Percentiles rank a stretch among this genome's conserved stretches.
Evolutionary conservation across 1,284 basidiomycete genomes (phyloP).

Genomic region (Puccinia polysora): DNA sequence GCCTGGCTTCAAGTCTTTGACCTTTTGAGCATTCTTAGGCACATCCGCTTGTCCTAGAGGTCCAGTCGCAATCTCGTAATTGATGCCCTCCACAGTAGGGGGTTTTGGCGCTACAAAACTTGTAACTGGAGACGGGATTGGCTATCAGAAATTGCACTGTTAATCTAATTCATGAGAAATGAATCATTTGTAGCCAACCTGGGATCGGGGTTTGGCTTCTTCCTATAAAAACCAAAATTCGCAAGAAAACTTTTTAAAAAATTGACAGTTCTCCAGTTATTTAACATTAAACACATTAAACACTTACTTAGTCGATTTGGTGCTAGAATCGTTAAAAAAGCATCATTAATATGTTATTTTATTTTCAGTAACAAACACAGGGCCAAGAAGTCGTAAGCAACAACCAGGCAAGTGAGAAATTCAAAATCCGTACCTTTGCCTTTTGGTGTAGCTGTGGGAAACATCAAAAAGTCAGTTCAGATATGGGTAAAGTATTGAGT

Average conservation of each 20-base stretch:
- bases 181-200: not conserved
- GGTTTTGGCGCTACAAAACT: not conserved
- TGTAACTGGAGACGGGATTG: not conserved
- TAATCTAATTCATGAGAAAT: too few relatives aligned
- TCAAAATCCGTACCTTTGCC: not conserved
- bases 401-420: not conserved
- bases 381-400: not conserved
- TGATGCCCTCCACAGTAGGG: slow-evolving; percentile 23
- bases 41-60: slow-evolving; percentile 42
- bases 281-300: not conserved
- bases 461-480: not conserved
- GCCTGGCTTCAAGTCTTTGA: not conserved
- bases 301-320: not conserved
- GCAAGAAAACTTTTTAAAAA: not conserved
- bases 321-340: not conserved
- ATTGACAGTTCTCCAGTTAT: not conserved
- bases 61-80: slow-evolving; percentile 23
- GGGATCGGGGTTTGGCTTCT: not conserved
- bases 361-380: not conserved
- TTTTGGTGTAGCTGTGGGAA: not conserved
- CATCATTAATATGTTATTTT: not conserved
- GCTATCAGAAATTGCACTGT: too few relatives aligned
- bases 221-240: not conserved
- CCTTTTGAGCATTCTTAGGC: slow-evolving; percentile 15
- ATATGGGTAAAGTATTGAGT: not conserved